phyloP scores from a whole-genome alignment of 2,329 filamentous ascomycete species.

The Parafenestella ontariensis region DNA sequence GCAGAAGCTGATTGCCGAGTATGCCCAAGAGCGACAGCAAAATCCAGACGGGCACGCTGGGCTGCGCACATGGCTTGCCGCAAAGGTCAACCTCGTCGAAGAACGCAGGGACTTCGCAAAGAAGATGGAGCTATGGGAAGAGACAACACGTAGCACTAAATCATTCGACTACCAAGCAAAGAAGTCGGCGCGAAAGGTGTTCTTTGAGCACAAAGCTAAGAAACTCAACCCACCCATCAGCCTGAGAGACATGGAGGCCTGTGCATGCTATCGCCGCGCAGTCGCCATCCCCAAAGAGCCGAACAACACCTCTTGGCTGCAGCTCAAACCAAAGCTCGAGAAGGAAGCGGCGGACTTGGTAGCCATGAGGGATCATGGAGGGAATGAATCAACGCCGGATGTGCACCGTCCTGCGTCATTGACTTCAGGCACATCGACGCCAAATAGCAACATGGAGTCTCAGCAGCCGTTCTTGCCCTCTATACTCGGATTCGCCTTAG shows the following conservation, averaged over 20 bases:
- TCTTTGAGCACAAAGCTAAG: constrained; percentile 48
- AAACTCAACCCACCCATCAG: constrained; percentile 48
- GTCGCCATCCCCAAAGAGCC: constrained; percentile 50
- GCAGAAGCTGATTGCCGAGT: constrained; percentile 35
- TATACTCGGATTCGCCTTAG: constrained; percentile 11
- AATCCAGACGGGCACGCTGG: constrained; percentile 28
- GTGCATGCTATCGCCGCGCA: constrained; percentile 49
- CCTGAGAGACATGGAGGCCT: constrained; percentile 43
- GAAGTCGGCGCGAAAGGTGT: constrained; percentile 44
- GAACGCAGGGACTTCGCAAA: constrained; percentile 43
- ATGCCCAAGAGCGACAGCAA: constrained; percentile 20
- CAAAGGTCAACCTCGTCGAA: constrained; percentile 34
- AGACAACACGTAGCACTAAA: constrained; percentile 37
- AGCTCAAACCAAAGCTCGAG: constrained; percentile 46
- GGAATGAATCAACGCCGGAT: constrained; percentile 11
- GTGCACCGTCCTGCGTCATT: constrained; percentile 18
- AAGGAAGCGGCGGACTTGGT: constrained; percentile 38
- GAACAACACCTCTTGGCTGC: constrained; percentile 45
- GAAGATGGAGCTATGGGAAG: constrained; percentile 49
- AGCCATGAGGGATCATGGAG: constrained; percentile 7
- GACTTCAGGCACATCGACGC: constrained; percentile 29
- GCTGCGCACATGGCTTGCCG: constrained; percentile 26
- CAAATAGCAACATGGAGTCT: constrained; percentile 17
- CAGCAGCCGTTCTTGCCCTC: constrained; percentile 18
- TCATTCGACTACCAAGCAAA: constrained; percentile 39